Evolutionary conservation across 2,329 filamentous ascomycete genomes (phyloP), one percentile per base, ranked within the genome.

Genomic region (Gliomastix tumulicola): DNA sequence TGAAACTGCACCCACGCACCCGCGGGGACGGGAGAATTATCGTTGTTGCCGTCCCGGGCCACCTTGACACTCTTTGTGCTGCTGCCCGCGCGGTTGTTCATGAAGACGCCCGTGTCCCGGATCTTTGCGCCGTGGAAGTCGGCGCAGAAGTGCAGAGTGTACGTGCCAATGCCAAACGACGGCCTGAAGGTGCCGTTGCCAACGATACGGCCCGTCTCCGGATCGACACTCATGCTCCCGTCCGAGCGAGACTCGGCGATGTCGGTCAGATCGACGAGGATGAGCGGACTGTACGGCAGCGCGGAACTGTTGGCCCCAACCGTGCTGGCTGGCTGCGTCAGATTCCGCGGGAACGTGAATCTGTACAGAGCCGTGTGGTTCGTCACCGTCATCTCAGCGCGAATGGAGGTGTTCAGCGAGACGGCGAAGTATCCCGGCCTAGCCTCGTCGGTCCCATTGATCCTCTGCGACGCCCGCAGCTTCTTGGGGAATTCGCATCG

Each of bases 1-100:
- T 76, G 52, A 44, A 87, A 85, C 46, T 77, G 75, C 7, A 74
- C 60, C 66, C 78, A 88, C 2, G 74, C 76, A 12, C 82, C 82
- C 1, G 59, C 67, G 7, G 67, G 50, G 5, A 48, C 31, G 20
- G 32, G 32, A 15, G 36, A 32, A 37, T 35, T 31, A n/a, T n/a
- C n/a, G 19, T 43, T 43, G 35, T 38, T 37, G 7, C 62, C 60
- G 12, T 53, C 42, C 5, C 34, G 50, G 4, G 57, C 49, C 6
- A 48, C 23, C 10, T 55, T 49, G 27, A 69, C 51, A 27, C 54
- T 54, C 46, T 66, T 68, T n/a, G 55, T 50, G 13, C 60, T 53
- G 21, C 51, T 66, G 2, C 64, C 68, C 4, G 68, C 71, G 11
- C 69, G 62, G 37, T 68, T 69, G 38, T 74, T 71, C 38, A 70